Evolutionary conservation across 139 green algal species (phyloP), one percentile per base, ranked within the genome.

Genomic region (Coccomyxa sp.): DNA sequence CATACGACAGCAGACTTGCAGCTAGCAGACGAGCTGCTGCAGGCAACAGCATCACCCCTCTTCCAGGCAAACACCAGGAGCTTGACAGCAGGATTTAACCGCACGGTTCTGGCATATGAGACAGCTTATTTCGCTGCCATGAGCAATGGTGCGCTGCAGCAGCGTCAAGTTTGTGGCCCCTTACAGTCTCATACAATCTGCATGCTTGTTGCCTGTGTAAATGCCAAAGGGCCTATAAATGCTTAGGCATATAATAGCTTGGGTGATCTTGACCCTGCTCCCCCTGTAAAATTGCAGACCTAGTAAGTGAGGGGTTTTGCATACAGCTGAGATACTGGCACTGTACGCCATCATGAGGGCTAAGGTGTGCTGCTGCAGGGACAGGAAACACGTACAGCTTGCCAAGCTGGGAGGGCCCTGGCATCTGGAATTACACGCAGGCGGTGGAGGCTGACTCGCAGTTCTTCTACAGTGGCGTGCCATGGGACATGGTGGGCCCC

Each of bases 381-480:
- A 64, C 50, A 31, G 50, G 50, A 64, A 18, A 64, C 50, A 18
- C 22, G 50, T 64, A 64, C 50, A 64, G 5, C 50, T 6, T 64
- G 22, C 50, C 50, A 18, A 18, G 18, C 22, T 64, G 50, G 50
- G 18, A 6, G 22, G 50, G 50, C 27, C 50, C 50, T 22, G 27
- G 50, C 22, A 22, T 64, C 18, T 64, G 50, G 50, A 22, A 64
- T 7, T 64, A 64, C 50, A 64, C 22, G 22, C 18, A 31, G 22
- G 50, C 50, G 22, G 50, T 22, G 22, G 50, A 64, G 50, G 27
- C 27, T 12, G 50, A 64, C 50, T 64, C 50, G 5, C 50, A 64
- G 50, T 64, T 64, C 50, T 64, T 64, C 50, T 64, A 64, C 50
- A 64, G 50, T 64, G 50, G 50, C 22, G 50, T 64, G 50, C 50